Base-by-base conservation (phyloP, 331 rosid species). In the Malus hybrid region DNA sequence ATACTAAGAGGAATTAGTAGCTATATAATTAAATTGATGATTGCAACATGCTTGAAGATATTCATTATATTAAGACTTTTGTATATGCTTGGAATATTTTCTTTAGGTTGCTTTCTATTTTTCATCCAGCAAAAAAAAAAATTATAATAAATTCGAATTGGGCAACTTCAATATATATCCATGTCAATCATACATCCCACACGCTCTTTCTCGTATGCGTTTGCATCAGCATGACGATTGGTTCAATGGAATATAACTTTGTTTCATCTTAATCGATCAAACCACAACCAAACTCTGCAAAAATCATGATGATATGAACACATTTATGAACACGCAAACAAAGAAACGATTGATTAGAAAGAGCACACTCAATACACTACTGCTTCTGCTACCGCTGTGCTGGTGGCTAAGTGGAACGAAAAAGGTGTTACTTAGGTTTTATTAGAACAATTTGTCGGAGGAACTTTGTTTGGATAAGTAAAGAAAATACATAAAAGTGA, bases 351-450 rank as follows among this genome's bases (percentile, higher is more conserved):
- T 65, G 62, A 81, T 74, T 67, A 62, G 77, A 82, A 36, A 73
- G 75, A 50, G 56, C 46, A 67, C 56, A 71, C 65, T 71, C 50
- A 19, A 32, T 20, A 31, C 29, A 59, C 64, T 59, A 59, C 14
- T n/a, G 61, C 24, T 36, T 33, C 39, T 33, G 39, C 39, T 33
- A 6, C 20, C 2, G n/a, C 10, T 55, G 20, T 2, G 44, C 20
- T 34, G 60, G 50, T n/a, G 39, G 69, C 64, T 68, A 76, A 73
- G 83, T 85, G 81, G 81, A 59, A 80, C 24, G 33, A 10, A 85
- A 80, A 78, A 78, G 70, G 75, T 69, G 6, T 77, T 72, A 62
- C 79, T 44, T 56, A 69, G 80, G 80, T 60, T 76, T 60, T 76
- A 44, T 64, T 79, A 68, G 81, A 80, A 63, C 70, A 55, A 36